Evolutionary conservation across 2,329 filamentous ascomycete genomes (phyloP), one percentile per base, ranked within the genome.

Genomic region (Blumeria hordei): DNA sequence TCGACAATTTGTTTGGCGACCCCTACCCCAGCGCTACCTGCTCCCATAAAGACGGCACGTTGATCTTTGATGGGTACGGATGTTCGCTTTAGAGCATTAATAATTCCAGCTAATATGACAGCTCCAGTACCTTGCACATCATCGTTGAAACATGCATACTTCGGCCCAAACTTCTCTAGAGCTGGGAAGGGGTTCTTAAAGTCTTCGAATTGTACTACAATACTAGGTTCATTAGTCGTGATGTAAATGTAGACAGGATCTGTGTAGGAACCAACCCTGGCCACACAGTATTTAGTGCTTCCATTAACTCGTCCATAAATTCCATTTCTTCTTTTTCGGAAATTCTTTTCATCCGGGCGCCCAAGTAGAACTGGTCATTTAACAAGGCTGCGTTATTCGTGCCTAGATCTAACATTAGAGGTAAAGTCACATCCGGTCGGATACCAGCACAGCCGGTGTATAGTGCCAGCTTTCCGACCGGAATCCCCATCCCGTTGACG

Each of bases 51-150:
- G 0, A 93, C 74, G 54, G 92, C 72, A 41, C 81, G 76, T 12
- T 85, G 67, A 56, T 93, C 84, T 8, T 71, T 70, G 53, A 88
- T 71, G 50, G 80, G 75, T 55, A 81, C 69, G 5, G 77, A 72
- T 56, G 74, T 80, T 8, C 87, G 78, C 57, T 83, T 77, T 7
- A 88, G 69, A 0, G 77, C 86, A 0, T 85, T 78, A 69, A 86
- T 79, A 59, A 93, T 80, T 2, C 83, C 86, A 0, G 86, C 86
- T 0, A 94, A 73, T 0, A 87, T 90, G 1, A 94, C 86, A 56
- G 85, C 88, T 0, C 87, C 88, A 0, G 87, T 94, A 0, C 87
- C 87, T 65, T 93, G 86, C 0, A 94, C 81, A 65, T 94, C 87
- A 58, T 94, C 87, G 63, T 94, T 94, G 72, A 94, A 93, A 66